Evolutionary conservation across 495 filamentous ascomycete genomes (phyloP), one percentile per base, ranked within the genome.

Genomic region (Aspergillus asperescens): DNA sequence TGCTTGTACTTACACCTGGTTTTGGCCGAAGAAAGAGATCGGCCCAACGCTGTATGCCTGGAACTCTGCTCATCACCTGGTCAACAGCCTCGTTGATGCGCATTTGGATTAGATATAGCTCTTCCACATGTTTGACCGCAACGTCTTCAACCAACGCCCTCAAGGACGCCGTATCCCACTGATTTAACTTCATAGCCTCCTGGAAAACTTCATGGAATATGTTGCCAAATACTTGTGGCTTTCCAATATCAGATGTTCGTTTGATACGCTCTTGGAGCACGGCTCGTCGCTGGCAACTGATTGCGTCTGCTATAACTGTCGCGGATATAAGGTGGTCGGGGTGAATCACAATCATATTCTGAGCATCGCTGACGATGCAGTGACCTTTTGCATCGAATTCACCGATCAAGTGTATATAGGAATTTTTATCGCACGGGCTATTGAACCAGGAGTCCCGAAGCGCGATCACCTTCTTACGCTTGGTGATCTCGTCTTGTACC

Each of bases 181-280:
- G 69, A 61, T 97, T 95, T 3, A 81, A 81, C 67, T 84, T 82
- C 67, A 98, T 67, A 1, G 92, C 90, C 57, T 89, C 83, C 71
- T 97, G 92, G 59, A 96, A 95, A 41, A 97, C 79, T 53, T 95
- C 91, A 68, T 98, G 93, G 13, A 98, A 80, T 32, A 97, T 81
- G 18, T 85, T 89, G 27, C 93, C 93, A 62, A 96, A 98, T 5
- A 95, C 80, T 54, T 91, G 80, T 2, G 90, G 78, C 29, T 83
- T 79, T 32, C 80, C 89, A 31, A 89, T 72, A 52, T 89, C 86
- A 52, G 83, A 81, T 1, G 89, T 87, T 32, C 86, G 87, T 66
- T 95, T 97, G 62, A 96, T 85, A 39, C 93, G 82, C 62, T 96
- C 91, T 62, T 96, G 89, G 27, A 98, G 81, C 1, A 96, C 90